These are phyloP conservation scores for Immersiporthe knoxdaviesiana DNA, from an alignment of 2,329 filamentous ascomycete species.

Conservation along the genomic window DNA sequence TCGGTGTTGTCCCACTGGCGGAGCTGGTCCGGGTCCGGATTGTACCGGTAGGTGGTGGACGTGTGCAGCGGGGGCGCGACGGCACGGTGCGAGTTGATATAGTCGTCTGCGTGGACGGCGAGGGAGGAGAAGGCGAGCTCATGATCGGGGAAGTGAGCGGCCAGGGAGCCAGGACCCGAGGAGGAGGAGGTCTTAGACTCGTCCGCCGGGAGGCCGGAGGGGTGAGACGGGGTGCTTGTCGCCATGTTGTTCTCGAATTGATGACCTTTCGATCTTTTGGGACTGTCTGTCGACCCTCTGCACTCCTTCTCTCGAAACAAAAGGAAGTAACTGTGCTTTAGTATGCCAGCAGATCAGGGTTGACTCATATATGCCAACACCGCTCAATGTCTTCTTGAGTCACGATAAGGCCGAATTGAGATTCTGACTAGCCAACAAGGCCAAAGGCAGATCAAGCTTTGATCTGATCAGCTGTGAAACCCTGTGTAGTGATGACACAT, in stretches of 20 bases:
- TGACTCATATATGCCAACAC: background rate
- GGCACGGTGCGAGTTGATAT: constrained; percentile 72
- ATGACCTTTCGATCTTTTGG: too few relatives aligned
- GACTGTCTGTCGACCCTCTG: background rate
- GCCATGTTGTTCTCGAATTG: constrained; percentile 8
- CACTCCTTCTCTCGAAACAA: background rate
- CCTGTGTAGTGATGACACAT: background rate
- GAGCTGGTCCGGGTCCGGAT: constrained; percentile 69
- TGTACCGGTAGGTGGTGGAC: constrained; percentile 89
- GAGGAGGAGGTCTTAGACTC: background rate
- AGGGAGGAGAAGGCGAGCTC: constrained; percentile 66
- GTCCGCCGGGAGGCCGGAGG: constrained; percentile 19
- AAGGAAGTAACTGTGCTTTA: background rate
- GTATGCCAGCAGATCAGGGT: background rate
- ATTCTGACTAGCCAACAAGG: background rate
- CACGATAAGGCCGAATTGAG: background rate
- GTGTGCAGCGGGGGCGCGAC: constrained; percentile 89
- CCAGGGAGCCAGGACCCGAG: constrained; percentile 34
- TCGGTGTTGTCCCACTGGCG: constrained; percentile 54
- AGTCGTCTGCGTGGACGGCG: constrained; percentile 80
- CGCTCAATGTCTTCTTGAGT: background rate
- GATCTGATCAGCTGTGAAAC: background rate
- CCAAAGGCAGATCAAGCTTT: background rate
- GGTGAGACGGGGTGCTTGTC: constrained; percentile 9
- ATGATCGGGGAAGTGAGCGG: constrained; percentile 39